Base-by-base conservation (phyloP, 2,329 filamentous ascomycete genomes). In the Trichophyton schoenleinii region DNA sequence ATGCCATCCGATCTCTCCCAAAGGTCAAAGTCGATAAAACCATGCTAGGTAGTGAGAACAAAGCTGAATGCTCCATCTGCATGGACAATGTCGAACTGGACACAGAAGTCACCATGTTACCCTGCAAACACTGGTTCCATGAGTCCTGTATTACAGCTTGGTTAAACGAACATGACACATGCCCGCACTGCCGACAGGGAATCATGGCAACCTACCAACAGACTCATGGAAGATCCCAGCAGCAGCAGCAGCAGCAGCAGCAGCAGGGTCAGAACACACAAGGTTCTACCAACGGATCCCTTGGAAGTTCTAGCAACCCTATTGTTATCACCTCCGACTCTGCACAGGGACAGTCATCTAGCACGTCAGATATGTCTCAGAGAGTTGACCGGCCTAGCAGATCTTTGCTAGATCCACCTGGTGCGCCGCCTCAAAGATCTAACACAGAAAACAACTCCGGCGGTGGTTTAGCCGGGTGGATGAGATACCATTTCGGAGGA, bases 61-160 rank as follows among this genome's bases (percentile, higher is more conserved):
- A 78, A 59, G 83, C 82, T 1, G 91, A 96, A 70, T 99, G 94
- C 72, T 91, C 89, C 41, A 96, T 99, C 62, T 99, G 94, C 74
- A 95, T 97, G 78, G 91, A 96, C 61, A 83, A 88, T 31, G 86
- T 95, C 64, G 80, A 83, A 28, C 70, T 88, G 41, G 87, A 85
- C 9, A 85, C 88, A 34, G 84, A 88, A 70, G 89, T 92, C 3
- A 83, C 88, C 0, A 81, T 86, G 53, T 75, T 99, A 58, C 91
- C 91, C 0, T 99, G 94, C 75, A 87, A 84, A 63, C 94, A 99
- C 70, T 96, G 90, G 89, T 97, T 96, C 72, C 92, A 96, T 69
- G 86, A 86, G 62, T 78, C 83, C 28, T 97, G 92, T 68, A 88
- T 94, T 38, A 81, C 84, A 25, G 79, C 88, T 58, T 97, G 92